Base-by-base conservation (phyloP, 2,329 filamentous ascomycete species). In the Endocalyx cinctus region DNA sequence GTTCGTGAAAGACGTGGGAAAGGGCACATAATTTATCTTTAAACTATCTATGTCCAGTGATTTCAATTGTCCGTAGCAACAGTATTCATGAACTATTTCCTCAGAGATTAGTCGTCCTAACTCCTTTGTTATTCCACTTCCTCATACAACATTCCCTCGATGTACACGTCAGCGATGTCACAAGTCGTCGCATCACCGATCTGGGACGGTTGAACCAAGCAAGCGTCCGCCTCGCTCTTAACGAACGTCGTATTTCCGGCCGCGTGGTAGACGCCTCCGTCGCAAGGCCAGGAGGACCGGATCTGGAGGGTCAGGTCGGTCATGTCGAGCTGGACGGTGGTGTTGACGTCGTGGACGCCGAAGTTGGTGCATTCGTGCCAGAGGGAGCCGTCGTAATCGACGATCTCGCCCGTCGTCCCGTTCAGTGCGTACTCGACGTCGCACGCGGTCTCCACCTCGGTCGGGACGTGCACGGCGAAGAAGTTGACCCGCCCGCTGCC, bases 361-460 rank as follows among this genome's bases (percentile, higher is more conserved):
- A 34, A 34, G 32, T 28, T 34, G 25, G 17, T 12, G 32, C 32
- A 34, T 13, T 10, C 32, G 32, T 34, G 32, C 25, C 17, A 17
- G 14, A 11, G 25, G 26, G 17, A 14, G 25, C 25, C 19, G 32
- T 34, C 25, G 32, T 20, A 34, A 26, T 29, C 14, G 25, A 28
- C 15, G 16, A 34, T 22, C 17, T 25, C 25, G 4, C 32, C 32
- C 4, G 16, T 23, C 16, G 25, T 16, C 25, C 16, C n/a, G 25
- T 34, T 16, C 15, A 34, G 32, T 11, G 15, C 16, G 32, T 34
- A 34, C 25, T 28, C 17, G 15, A 34, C 32, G 17, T 27, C 32
- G 32, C 32, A 34, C 25, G 25, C 14, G 16, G 26, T 17, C 32
- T 17, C 16, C 32, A 14, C 25, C 10, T n/a, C 32, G 25, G 32